Evolutionary conservation across 1,284 basidiomycete species (phyloP), one percentile per base, ranked within the genome.

Genomic region (Malassezia globosa): DNA sequence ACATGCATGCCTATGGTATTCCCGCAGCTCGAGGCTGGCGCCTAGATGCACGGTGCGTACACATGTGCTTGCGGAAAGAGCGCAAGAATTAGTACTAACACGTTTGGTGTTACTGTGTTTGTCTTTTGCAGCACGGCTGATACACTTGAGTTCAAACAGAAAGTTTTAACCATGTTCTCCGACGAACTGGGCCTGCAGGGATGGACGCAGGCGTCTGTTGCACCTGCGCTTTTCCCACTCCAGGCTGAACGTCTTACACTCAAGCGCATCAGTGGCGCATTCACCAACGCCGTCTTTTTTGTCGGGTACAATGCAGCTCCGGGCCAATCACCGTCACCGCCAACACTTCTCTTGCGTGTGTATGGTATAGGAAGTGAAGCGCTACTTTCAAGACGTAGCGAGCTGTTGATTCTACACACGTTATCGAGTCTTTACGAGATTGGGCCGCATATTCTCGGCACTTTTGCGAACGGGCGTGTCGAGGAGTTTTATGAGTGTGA

Each of bases 261-360:
- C 24, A 64, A 63, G 40, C 62, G 67, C 5, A 64, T 68, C 46
- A 61, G 59, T 38, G 63, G 64, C 19, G 65, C 65, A 4, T 54
- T 68, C 27, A 63, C 65, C 18, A 70, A 70, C 33, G 67, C 65
- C 19, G 67, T 70, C 44, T 68, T 68, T 52, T 70, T 70, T 38
- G 67, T 65, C 8, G 59, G 60, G 46, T 69, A 69, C 42, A 37
- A 53, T 3, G 34, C 42, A 2, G 8, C 43, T 11, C 19, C 27
- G 14, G 27, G 44, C n/a, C 6, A 11, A 13, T 7, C 8, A 23
- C 37, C 40, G 4, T 26, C 29, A 14, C 64, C 64, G 5, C 62
- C 64, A 1, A 69, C 65, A 5, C 56, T 70, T 14, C 55, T 70
- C 7, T 55, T 70, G 29, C 60, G 67, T 10, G 63, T 70, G 39